These are phyloP conservation scores for Claviceps purpurea DNA, from an alignment of 2,329 filamentous ascomycete genomes.

Conservation along the genomic window DNA sequence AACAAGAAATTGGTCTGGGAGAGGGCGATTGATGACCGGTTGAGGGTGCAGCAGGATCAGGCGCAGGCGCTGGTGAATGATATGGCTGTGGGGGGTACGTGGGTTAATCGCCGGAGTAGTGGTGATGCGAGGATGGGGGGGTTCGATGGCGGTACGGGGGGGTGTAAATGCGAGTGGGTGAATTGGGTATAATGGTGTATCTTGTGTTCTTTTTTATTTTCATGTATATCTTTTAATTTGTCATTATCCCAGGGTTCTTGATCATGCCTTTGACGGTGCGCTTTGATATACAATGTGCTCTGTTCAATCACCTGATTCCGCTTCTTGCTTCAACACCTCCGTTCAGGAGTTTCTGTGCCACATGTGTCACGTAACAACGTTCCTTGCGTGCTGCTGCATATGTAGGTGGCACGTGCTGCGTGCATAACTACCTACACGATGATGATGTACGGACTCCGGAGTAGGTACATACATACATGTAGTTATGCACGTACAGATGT, in stretches of 20 bases:
- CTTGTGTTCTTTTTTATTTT: background rate
- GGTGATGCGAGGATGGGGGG: constrained; percentile 39
- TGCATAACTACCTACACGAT: too few species aligned
- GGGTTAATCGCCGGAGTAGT: constrained; percentile 37
- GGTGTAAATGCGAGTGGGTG: constrained; percentile 48
- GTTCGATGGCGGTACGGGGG: constrained; percentile 49
- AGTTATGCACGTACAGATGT: too few species aligned
- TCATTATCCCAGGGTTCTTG: background rate
- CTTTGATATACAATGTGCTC: too few species aligned
- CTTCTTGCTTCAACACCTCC: too few species aligned
- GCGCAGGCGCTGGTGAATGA: constrained; percentile 34
- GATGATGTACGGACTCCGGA: too few species aligned
- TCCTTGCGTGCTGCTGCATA: too few species aligned
- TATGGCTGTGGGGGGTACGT: constrained; percentile 34
- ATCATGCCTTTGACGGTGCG: too few species aligned
- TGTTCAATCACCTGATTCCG: too few species aligned
- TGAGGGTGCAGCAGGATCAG: constrained; percentile 29
- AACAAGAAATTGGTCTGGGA: constrained; percentile 40
- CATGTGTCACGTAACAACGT: too few species aligned
- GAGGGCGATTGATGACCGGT: constrained; percentile 34
- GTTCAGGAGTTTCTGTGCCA: too few species aligned
- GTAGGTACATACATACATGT: too few species aligned
- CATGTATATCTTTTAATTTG: background rate
- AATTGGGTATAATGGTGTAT: constrained; percentile 27
- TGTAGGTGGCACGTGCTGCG: too few species aligned